Evolutionary conservation across 768 basidiomycete species (phyloP), one percentile per base, ranked within the genome.

Genomic region (Kwoniella newhampshirensis): DNA sequence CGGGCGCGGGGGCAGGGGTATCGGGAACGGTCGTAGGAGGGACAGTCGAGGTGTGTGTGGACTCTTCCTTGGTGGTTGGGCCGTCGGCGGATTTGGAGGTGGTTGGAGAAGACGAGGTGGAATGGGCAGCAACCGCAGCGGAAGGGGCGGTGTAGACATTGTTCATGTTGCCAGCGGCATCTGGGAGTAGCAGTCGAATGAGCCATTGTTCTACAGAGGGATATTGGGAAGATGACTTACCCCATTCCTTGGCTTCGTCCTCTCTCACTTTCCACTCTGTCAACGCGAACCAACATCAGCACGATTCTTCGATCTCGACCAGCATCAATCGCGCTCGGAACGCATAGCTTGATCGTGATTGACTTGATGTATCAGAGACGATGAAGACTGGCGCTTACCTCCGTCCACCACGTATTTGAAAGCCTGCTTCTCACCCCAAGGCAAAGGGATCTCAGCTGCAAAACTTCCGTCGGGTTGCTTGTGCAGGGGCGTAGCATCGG

Each of bases 401-500:
- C 75, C 75, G 62, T 76, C 75, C 8, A 74, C 73, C 21, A 76
- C 75, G 60, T 76, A 76, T 57, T 76, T 76, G 67, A 73, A 76
- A 27, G 75, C 73, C 51, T 74, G 67, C 49, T 71, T 76, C 56
- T 73, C 71, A 17, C 73, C 75, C 62, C 62, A 76, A 36, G 73
- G 73, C 12, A 76, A 21, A 6, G 64, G 53, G 15, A 76, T 60
- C 12, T 64, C 60, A 13, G 58, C 67, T 9, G 57, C 54, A 46
- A 71, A 76, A 32, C 52, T 65, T 3, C 75, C 73, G 47, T 70
- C 66, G 2, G 66, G 30, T 45, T 70, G 64, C 54, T 67, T 69
- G 11, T 70, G n/a, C 9, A 76, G 57, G 1, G 66, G 66, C 26
- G 71, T 67, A 17, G 64, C 65, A 32, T 28, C 26, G 23, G 62